These are phyloP conservation scores for Tanacetum coccineum DNA, from an alignment of 129 eudicot species.

Conservation along the genomic window DNA sequence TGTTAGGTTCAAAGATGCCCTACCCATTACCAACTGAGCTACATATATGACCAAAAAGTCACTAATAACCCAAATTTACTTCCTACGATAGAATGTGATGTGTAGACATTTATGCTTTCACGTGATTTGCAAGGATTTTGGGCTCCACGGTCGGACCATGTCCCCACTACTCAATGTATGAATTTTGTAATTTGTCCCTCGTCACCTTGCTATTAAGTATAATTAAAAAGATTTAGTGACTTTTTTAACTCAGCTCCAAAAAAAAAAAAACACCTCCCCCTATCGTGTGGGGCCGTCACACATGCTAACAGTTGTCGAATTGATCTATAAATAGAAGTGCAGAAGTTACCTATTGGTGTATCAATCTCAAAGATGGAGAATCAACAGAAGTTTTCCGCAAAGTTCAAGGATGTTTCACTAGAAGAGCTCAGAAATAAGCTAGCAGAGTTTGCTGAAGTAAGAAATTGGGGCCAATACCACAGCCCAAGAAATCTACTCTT, in stretches of 20 bases:
- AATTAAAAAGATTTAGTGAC: not conserved
- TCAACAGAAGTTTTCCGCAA: constrained; percentile 22
- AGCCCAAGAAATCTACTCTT: constrained; percentile 82
- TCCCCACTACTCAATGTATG: too few species aligned
- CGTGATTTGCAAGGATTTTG: not conserved
- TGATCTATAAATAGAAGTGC: constrained; percentile 38
- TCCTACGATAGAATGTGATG: too few species aligned
- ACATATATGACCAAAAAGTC: too few species aligned
- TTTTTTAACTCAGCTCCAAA: not conserved
- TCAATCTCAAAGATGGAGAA: constrained; percentile 41
- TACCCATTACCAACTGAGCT: too few species aligned
- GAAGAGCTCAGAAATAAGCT: constrained; percentile 61
- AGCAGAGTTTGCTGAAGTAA: constrained; percentile 53
- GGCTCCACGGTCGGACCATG: not conserved
- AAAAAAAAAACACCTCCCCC: not conserved
- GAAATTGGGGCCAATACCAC: constrained; percentile 74
- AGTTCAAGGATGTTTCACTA: constrained; percentile 61
- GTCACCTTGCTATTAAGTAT: too few species aligned
- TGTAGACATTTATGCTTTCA: too few species aligned
- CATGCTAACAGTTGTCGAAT: constrained; percentile 1
- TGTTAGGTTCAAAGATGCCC: too few species aligned
- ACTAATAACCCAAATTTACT: too few species aligned
- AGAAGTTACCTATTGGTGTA: constrained; percentile 5
- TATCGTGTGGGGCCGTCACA: not conserved
- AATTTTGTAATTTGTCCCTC: too few species aligned